These are phyloP conservation scores for Periglandula ipomoeae DNA, from an alignment of 2,329 filamentous ascomycete genomes.

Conservation along the genomic window DNA sequence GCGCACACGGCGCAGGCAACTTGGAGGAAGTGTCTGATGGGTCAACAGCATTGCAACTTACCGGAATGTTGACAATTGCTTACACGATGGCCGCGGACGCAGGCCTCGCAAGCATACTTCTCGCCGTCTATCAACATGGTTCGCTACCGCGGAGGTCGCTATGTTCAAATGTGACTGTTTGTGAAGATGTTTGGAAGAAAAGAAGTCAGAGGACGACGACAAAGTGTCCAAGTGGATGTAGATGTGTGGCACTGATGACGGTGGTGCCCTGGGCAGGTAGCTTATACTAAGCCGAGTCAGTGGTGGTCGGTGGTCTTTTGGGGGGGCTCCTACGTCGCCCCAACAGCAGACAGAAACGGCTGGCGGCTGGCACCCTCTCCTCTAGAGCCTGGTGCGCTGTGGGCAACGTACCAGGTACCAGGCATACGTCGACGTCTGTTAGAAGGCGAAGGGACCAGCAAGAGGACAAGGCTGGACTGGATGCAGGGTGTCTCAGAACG, in stretches of 20 bases:
- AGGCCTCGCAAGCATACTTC: constrained; percentile 97
- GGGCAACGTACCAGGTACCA: constrained; percentile 3
- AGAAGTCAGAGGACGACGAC: background rate
- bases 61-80: constrained; percentile 96
- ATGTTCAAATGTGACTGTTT: background rate
- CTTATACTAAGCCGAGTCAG: constrained; percentile 7
- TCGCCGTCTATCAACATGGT: constrained; percentile 83
- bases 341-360: background rate
- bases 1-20: background rate
- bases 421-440: background rate
- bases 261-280: constrained; percentile 1
- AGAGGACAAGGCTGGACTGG: constrained; percentile 11
- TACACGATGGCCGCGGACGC: constrained; percentile 94
- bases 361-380: constrained; percentile 1
- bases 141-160: background rate
- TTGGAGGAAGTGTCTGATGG: background rate
- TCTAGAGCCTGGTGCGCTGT: constrained; percentile 1
- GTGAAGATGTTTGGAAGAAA: constrained; percentile 4
- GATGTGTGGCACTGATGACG: constrained; percentile 5
- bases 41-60: constrained; percentile 40
- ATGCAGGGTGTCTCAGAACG: constrained; percentile 11
- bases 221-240: constrained; percentile 5
- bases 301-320: background rate
- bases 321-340: background rate
- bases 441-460: background rate